Evolutionary conservation across 2,329 filamentous ascomycete species (phyloP).

Genomic region (Beauveria sp.): DNA sequence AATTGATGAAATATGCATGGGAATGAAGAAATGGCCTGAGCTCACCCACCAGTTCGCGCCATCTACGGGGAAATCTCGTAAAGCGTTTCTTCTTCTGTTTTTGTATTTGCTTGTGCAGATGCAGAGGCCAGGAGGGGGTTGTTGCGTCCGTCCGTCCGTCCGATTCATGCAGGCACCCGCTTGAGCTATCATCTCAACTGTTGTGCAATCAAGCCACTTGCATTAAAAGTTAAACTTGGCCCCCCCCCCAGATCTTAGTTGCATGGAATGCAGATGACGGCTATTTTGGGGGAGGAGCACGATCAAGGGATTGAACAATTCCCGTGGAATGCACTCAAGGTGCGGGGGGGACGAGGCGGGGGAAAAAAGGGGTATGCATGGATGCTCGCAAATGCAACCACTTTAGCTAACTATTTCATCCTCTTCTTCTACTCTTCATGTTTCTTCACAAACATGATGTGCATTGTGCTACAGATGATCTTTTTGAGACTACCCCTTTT

Average conservation of each 20-base stretch:
- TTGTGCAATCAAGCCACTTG: background rate
- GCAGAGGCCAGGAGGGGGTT: background rate
- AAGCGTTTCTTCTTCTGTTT: too few species aligned
- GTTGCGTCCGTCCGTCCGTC: too few species aligned
- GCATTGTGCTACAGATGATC: constrained; percentile 4
- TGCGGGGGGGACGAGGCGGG: too few species aligned
- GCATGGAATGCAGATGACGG: too few species aligned
- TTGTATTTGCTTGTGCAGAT: background rate
- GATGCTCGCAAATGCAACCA: background rate
- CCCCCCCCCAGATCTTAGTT: too few species aligned
- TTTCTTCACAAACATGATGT: background rate
- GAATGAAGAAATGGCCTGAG: background rate
- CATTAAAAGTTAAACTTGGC: too few species aligned
- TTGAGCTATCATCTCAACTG: too few species aligned
- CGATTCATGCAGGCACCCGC: too few species aligned
- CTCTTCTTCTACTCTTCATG: background rate
- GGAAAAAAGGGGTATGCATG: too few species aligned
- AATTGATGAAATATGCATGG: too few species aligned
- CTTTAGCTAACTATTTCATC: background rate
- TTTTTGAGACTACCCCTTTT: background rate
- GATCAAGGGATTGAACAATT: background rate
- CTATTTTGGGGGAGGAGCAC: too few species aligned
- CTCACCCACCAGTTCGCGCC: background rate
- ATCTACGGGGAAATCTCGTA: background rate
- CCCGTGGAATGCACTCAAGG: too few species aligned